Conservation (phyloP, 495 filamentous ascomycete species). For the Penicillium mononematosum region DNA sequence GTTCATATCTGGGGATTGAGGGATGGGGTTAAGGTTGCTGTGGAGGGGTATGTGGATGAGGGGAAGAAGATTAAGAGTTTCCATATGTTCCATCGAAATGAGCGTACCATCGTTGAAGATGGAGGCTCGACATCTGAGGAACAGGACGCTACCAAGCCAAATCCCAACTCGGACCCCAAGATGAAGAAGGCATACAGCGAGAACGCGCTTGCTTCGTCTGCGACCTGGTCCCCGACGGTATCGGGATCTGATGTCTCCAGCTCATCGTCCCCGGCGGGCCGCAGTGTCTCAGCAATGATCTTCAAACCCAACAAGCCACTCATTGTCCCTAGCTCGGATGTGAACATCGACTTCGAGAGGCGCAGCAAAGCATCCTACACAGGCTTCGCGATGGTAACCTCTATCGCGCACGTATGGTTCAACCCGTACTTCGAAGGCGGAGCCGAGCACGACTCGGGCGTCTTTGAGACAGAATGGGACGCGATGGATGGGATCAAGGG, state of each 20-base stretch:
- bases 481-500: conserved; percentile 77
- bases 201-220: conserved; percentile 11
- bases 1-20: conserved; percentile 87
- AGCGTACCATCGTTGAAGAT: conserved; percentile 69
- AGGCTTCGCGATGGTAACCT: conserved; percentile 83
- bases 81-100: conserved; percentile 72
- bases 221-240: conserved; percentile 12
- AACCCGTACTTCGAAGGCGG: conserved; percentile 91
- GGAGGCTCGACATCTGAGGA: conserved; percentile 18
- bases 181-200: conserved; percentile 1
- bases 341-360: conserved; percentile 87
- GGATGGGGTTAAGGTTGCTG: conserved; percentile 81
- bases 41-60: conserved; percentile 83
- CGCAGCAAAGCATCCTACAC: conserved; percentile 71
- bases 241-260: conserved; percentile 18
- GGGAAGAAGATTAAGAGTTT: conserved; percentile 82
- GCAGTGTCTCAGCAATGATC: conserved; percentile 56
- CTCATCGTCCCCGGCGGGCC: conserved; percentile 11
- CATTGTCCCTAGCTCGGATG: conserved; percentile 72
- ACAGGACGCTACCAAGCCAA: conserved; percentile 6
- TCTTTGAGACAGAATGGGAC: conserved; percentile 66
- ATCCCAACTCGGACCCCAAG: neutral
- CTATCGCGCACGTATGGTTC: conserved; percentile 94
- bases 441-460: conserved; percentile 57
- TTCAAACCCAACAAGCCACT: conserved; percentile 69